These are phyloP conservation scores for Corymbia maculata DNA, from an alignment of 345 rosid genomes.

Conservation along the genomic window DNA sequence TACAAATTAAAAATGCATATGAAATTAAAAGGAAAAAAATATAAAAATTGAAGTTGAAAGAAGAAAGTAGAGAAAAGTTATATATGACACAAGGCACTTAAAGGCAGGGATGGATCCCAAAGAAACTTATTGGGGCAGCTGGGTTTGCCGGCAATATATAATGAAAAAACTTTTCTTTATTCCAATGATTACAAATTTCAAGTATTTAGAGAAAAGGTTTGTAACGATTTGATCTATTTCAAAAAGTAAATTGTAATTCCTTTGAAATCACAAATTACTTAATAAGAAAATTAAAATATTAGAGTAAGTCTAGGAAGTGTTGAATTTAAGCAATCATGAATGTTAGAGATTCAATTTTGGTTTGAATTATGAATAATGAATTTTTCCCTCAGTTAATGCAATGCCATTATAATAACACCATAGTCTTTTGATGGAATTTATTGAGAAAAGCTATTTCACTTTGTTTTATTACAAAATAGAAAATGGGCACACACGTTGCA, in stretches of 20 bases:
- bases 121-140: not conserved
- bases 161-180: not conserved
- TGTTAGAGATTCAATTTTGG: not conserved
- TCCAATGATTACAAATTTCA: not conserved
- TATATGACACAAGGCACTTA: not conserved
- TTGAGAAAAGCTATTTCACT: not conserved
- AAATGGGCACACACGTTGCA: not conserved
- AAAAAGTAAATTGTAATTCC: not conserved
- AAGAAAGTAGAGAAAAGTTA: not conserved
- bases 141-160: not conserved
- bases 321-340: not conserved
- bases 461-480: not conserved
- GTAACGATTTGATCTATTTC: not conserved
- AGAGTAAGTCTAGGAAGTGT: not conserved
- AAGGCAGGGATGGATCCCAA: not conserved
- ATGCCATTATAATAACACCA: not conserved
- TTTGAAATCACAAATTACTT: not conserved
- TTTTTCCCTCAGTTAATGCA: not conserved
- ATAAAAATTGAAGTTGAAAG: not conserved
- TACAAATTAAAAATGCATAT: not conserved
- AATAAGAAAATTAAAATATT: not conserved
- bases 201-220: not conserved
- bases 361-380: not conserved
- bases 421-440: not conserved
- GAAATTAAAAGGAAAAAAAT: not conserved